Evolutionary conservation across 2,329 filamentous ascomycete genomes (phyloP), one percentile per base, ranked within the genome.

Genomic region (Sphaerulina musiva): DNA sequence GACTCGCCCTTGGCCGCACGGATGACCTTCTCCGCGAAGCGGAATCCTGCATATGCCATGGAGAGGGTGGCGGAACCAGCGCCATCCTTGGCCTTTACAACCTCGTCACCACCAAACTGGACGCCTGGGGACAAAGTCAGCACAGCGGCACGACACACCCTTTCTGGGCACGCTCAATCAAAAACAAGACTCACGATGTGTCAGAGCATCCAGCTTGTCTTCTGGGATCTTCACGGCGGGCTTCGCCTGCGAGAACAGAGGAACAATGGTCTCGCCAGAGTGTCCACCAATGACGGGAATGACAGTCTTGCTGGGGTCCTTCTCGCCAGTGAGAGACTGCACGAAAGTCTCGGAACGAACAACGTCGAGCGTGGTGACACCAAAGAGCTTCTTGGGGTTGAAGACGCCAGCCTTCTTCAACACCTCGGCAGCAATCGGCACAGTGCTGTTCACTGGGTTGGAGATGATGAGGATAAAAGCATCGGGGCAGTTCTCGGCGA

Each of bases 361-460:
- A 68, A 98, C 91, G 74, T 98, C 93, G 66, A 98, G 86, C 47
- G 93, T 97, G 70, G 93, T 98, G 71, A 98, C 93, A 81, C 93
- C 93, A 70, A 98, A 98, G 60, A 98, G 86, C 73, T 87, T 90
- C 82, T 93, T 87, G 64, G 93, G 80, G 80, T 98, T 87, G 77
- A 97, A 98, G 69, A 95, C 89, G 66, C 85, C 85, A 73, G 90
- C 90, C 66, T 82, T 80, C 84, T 96, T 97, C 73, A 98, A 85
- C 58, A 96, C 88, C 80, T 98, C 93, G 65, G 91, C 93, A 61
- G 93, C 88, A 70, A 98, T 96, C 61, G 93, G 93, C 55, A 98
- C 93, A 54, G 93, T 98, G 50, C 90, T 95, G 85, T 98, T 98
- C 76, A 98, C 93, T 56, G 93, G 93, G 83, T 98, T 98, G 69